phyloP scores from a whole-genome alignment of 2,329 filamentous ascomycete genomes.

The Fusarium odoratissimum region DNA sequence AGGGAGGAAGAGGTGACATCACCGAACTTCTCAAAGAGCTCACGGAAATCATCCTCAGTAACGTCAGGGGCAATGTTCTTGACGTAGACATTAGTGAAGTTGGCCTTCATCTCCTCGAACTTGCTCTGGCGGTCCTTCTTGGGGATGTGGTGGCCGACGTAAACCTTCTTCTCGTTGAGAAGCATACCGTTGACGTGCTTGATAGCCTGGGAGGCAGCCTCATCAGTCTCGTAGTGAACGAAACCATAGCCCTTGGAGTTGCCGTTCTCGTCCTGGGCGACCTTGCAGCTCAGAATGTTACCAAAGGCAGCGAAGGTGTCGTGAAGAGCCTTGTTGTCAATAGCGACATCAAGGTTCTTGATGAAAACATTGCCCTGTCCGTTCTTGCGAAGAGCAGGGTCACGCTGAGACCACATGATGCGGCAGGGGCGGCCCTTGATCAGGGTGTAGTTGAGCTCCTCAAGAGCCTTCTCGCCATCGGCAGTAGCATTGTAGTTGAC shows the following conservation, averaged over 20 bases:
- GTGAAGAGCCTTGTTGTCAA: constrained; percentile 99
- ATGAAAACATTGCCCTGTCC: constrained; percentile 99
- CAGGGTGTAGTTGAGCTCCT: constrained; percentile 99
- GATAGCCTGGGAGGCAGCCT: constrained; percentile 96
- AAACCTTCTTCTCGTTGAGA: constrained; percentile 99
- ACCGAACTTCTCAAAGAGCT: constrained; percentile 90
- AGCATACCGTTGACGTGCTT: constrained; percentile 99
- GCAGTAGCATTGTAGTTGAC: constrained; percentile 99
- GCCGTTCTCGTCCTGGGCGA: constrained; percentile 95
- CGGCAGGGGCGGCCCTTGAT: constrained; percentile 99
- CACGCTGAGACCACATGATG: constrained; percentile 99
- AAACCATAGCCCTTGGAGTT: constrained; percentile 99
- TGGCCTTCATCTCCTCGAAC: constrained; percentile 99
- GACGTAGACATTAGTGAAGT: constrained; percentile 99
- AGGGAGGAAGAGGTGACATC: constrained; percentile 96
- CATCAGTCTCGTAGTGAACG: constrained; percentile 99
- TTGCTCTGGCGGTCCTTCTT: constrained; percentile 99
- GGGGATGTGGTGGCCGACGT: constrained; percentile 98
- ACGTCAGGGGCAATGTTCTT: constrained; percentile 93
- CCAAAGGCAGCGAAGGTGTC: constrained; percentile 99
- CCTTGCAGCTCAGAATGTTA: constrained; percentile 99
- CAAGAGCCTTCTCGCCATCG: constrained; percentile 97
- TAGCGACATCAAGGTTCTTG: constrained; percentile 98
- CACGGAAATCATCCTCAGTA: constrained; percentile 93
- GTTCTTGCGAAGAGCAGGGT: constrained; percentile 98